These are phyloP conservation scores for Danielia reshetovae DNA, from an alignment of 805 yeast genomes.

Conservation along the genomic window DNA sequence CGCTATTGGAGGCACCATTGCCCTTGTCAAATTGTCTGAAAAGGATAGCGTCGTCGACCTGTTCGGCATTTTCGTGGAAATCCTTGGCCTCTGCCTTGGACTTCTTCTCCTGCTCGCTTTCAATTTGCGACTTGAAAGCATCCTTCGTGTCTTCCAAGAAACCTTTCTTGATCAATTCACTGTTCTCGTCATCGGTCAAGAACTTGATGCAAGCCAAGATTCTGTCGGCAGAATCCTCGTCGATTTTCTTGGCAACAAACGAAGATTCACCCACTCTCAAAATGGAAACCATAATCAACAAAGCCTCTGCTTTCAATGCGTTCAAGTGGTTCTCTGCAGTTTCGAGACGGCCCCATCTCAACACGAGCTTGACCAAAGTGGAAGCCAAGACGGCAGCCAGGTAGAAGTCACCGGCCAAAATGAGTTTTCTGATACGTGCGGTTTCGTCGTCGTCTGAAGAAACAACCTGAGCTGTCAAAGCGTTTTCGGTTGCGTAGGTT, in stretches of 20 bases:
- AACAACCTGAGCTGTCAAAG: slow-evolving; percentile 49
- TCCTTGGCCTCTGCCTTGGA: slow-evolving; percentile 54
- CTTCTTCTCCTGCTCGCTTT: slow-evolving; percentile 53
- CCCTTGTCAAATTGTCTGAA: slow-evolving; percentile 73
- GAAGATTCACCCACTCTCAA: slow-evolving; percentile 80
- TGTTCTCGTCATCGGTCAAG: slow-evolving; percentile 61
- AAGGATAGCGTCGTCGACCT: slow-evolving; percentile 70
- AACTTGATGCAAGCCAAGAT: slow-evolving; percentile 81
- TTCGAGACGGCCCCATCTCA: slow-evolving; percentile 63
- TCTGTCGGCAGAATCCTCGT: slow-evolving; percentile 96
- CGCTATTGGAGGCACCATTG: slow-evolving; percentile 22
- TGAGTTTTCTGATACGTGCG: slow-evolving; percentile 71
- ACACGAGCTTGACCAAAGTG: slow-evolving; percentile 80
- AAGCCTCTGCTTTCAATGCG: slow-evolving; percentile 91
- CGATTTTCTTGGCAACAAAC: slow-evolving; percentile 69
- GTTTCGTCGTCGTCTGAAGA: slow-evolving; percentile 32
- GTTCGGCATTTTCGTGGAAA: slow-evolving; percentile 61
- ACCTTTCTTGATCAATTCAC: slow-evolving; percentile 53
- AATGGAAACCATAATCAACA: slow-evolving; percentile 87
- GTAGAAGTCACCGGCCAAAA: slow-evolving; percentile 86
- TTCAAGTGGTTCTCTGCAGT: slow-evolving; percentile 58
- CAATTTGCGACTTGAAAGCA: slow-evolving; percentile 74
- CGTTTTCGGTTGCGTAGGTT: slow-evolving; percentile 94
- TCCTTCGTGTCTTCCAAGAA: slow-evolving; percentile 84
- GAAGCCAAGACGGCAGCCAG: slow-evolving; percentile 84